Evolutionary conservation across 768 basidiomycete genomes (phyloP), one percentile per base, ranked within the genome.

Genomic region (Rhodosporidiobolus sp.): DNA sequence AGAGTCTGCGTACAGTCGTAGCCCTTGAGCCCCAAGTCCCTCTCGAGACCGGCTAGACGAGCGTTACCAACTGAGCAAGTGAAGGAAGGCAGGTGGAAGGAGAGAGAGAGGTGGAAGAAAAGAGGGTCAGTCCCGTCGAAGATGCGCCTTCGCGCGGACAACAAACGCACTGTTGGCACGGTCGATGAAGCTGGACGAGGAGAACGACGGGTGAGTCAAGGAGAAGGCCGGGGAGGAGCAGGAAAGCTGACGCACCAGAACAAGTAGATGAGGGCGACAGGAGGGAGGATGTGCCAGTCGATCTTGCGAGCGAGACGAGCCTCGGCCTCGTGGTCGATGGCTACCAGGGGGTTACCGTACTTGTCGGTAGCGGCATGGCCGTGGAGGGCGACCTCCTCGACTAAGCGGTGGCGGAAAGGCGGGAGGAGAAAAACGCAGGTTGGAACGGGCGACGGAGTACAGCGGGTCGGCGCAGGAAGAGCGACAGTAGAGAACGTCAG

Each of bases 11-110:
- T n/a, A n/a, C n/a, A 75, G 49, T 71, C 66, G 56, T 75, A 79
- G n/a, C 77, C 78, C 12, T 34, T 46, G 10, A 79, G 61, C 2
- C 57, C 45, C 14, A 79, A 63, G 34, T 79, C 73, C 64, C 67
- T 71, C 68, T 78, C 79, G 10, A 79, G 59, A 0, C 78, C 79
- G 7, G 79, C 79, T 0, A 77, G 32, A 0, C 71, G 65, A 3
- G 77, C 77, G 26, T 77, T 76, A 1, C 61, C 66, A 24, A 68
- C n/a, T n/a, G n/a, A n/a, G n/a, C n/a, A n/a, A n/a, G n/a, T n/a
- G n/a, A n/a, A n/a, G n/a, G n/a, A n/a, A n/a, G n/a, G n/a, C n/a
- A n/a, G n/a, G n/a, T n/a, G n/a, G n/a, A n/a, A n/a, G n/a, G n/a
- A n/a, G n/a, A 14, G 38, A 43, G 38, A 43, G 38, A 14, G 38